Conservation (phyloP, 257 asterid species). For the Nyctanthes arbortristis region DNA sequence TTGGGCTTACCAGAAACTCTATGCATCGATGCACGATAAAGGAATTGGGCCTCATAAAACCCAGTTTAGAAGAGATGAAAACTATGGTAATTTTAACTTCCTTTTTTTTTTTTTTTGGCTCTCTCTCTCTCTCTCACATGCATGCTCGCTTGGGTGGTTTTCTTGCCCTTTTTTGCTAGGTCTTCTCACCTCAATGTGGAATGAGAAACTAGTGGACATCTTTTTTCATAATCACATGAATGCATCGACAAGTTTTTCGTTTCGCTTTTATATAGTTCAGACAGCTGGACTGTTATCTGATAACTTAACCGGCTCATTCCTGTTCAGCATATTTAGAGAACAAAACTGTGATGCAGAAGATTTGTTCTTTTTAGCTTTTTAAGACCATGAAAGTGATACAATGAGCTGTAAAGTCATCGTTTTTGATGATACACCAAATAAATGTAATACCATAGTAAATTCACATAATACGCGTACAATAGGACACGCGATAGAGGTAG, state of each 20-base stretch:
- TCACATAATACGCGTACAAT: neutral
- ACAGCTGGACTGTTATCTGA: neutral
- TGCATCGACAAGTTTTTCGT: neutral
- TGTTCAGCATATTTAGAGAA: too few species aligned
- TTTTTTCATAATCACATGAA: constrained; percentile 6
- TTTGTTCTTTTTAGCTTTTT: too few species aligned
- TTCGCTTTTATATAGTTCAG: neutral
- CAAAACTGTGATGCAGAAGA: too few species aligned
- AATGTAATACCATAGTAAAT: neutral
- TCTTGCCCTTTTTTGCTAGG: neutral
- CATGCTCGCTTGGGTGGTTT: neutral
- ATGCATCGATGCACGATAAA: constrained; percentile 83
- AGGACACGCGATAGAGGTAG: constrained; percentile 5
- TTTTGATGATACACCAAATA: too few species aligned
- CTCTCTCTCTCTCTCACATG: too few species aligned
- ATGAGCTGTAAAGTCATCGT: too few species aligned
- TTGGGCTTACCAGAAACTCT: constrained; percentile 82
- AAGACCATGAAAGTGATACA: too few species aligned
- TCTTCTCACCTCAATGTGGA: neutral
- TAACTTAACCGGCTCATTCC: too few species aligned
- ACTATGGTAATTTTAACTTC: constrained; percentile 58
- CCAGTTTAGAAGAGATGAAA: constrained; percentile 92
- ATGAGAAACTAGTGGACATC: constrained; percentile 1
- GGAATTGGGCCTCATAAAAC: constrained; percentile 89
- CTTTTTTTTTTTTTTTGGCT: too few species aligned